These are phyloP conservation scores for Udeniomyces megalosporus DNA, from an alignment of 768 basidiomycete species.

Conservation along the genomic window DNA sequence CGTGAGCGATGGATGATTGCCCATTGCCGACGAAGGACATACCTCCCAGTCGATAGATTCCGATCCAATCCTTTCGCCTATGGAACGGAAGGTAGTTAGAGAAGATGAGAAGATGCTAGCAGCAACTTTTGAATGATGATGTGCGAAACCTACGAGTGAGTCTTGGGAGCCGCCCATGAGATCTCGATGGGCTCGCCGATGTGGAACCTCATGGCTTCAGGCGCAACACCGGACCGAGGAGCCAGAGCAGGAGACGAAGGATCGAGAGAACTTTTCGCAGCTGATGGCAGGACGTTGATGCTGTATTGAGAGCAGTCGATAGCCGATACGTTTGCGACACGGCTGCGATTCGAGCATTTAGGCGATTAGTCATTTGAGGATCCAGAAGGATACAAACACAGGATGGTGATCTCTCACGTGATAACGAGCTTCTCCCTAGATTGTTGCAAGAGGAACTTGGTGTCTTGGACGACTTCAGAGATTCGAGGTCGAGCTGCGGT, in stretches of 20 bases:
- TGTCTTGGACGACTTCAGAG: constrained; percentile 80
- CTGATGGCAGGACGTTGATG: constrained; percentile 42
- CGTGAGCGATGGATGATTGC: no score
- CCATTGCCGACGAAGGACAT: neutral
- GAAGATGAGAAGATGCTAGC: neutral
- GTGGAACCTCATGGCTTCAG: constrained; percentile 50
- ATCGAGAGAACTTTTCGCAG: constrained; percentile 18
- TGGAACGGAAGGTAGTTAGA: neutral
- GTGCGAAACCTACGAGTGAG: constrained; percentile 44
- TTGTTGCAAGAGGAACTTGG: constrained; percentile 76
- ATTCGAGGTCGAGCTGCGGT: constrained; percentile 67
- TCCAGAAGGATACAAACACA: neutral
- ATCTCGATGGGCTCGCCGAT: constrained; percentile 79
- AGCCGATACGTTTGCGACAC: constrained; percentile 62
- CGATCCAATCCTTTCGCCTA: constrained; percentile 78
- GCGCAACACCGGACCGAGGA: constrained; percentile 14
- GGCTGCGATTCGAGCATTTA: constrained; percentile 33
- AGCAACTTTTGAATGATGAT: neutral
- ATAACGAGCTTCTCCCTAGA: constrained; percentile 81
- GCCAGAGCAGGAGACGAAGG: neutral
- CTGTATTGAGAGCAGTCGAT: constrained; percentile 70
- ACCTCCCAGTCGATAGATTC: constrained; percentile 56
- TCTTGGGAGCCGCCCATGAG: constrained; percentile 68
- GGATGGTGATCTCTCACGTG: constrained; percentile 42
- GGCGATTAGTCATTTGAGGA: neutral